A percentile compares a stretch with the other conserved stretches of the same genome.
Conservation (phyloP, 2,329 filamentous ascomycete genomes). For the Sclerotiophoma versabilis region DNA sequence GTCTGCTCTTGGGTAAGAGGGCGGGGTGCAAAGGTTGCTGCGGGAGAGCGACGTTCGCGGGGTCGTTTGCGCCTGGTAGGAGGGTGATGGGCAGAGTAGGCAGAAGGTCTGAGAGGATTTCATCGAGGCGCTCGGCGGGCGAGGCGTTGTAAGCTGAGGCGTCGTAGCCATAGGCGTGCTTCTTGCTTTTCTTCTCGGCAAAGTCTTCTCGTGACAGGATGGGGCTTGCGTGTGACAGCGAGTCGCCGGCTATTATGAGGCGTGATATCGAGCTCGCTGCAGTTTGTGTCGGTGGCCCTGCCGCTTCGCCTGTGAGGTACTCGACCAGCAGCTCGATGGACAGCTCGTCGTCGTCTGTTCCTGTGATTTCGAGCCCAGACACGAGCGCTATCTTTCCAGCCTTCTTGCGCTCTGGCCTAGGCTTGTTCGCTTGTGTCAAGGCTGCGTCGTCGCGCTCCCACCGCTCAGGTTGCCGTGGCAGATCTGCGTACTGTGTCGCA, state of each 20-base stretch:
- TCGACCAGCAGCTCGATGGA: constrained; percentile 81
- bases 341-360: constrained; percentile 75
- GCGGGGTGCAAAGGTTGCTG: constrained; percentile 93
- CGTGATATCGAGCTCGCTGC: constrained; percentile 75
- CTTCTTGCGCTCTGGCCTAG: constrained; percentile 52
- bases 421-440: constrained; percentile 39
- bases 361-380: constrained; percentile 85
- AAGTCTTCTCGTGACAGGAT: constrained; percentile 58
- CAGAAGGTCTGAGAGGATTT: constrained; percentile 80
- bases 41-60: constrained; percentile 86
- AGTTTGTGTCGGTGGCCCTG: constrained; percentile 66
- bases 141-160: constrained; percentile 84
- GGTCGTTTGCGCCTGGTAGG: constrained; percentile 82
- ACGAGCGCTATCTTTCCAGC: constrained; percentile 82
- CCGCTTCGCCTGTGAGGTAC: constrained; percentile 83
- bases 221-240: constrained; percentile 64
- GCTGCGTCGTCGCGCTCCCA: constrained; percentile 71
- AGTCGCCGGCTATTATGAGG: constrained; percentile 91
- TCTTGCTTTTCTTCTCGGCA: constrained; percentile 60
- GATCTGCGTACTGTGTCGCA: constrained; percentile 85
- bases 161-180: constrained; percentile 91
- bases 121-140: constrained; percentile 83
- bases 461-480: constrained; percentile 80
- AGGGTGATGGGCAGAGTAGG: constrained; percentile 88
- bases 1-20: constrained; percentile 80